These are phyloP conservation scores for Aspergillus terreus DNA, from an alignment of 2,329 filamentous ascomycete genomes.

Conservation along the genomic window DNA sequence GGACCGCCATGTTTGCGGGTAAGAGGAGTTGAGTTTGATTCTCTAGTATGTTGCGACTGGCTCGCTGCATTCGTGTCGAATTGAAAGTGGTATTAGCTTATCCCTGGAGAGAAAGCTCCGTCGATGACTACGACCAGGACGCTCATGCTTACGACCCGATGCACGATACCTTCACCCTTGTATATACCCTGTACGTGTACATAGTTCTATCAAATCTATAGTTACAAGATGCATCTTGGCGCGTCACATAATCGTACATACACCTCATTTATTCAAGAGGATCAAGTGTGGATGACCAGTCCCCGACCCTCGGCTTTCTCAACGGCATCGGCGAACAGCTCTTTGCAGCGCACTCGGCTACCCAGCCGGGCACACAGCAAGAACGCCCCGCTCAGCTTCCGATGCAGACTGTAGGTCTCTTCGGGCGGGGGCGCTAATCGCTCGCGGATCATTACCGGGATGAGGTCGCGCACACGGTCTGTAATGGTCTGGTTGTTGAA, in stretches of 20 bases:
- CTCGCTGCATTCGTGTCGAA: background rate
- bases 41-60: background rate
- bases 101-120: no score
- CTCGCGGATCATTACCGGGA: conserved; percentile 91
- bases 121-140: no score
- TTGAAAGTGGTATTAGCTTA: no score
- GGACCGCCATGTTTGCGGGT: conserved; percentile 30
- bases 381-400: conserved; percentile 94
- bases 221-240: conserved; percentile 6
- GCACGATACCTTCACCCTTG: background rate
- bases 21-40: background rate
- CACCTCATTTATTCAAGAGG: background rate
- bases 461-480: conserved; percentile 79
- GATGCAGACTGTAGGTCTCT: conserved; percentile 93
- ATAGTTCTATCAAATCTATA: conserved; percentile 7
- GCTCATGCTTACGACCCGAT: background rate
- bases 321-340: conserved; percentile 60
- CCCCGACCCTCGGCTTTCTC: conserved; percentile 23
- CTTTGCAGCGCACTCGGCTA: conserved; percentile 74
- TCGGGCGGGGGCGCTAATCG: conserved; percentile 86
- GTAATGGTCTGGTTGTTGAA: conserved; percentile 95
- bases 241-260: background rate
- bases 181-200: conserved; percentile 5
- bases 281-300: background rate
- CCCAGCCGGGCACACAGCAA: conserved; percentile 82